Evolutionary conservation across 108 stramenopile species (phyloP).

Genomic region (Cyclostephanos invisitatus): DNA sequence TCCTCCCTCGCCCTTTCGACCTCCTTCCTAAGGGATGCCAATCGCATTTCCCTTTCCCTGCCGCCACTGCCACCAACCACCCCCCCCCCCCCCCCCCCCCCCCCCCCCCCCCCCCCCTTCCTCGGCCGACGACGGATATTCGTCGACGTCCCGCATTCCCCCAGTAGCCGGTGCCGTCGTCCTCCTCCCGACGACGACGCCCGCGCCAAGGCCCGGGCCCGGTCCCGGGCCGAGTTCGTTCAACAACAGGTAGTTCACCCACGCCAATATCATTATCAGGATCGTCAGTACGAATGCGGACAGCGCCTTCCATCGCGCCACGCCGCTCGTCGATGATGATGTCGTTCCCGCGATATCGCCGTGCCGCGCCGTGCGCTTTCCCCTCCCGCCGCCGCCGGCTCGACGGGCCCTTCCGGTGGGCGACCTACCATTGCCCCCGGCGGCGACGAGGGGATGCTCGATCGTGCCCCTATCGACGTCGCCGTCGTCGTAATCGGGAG

Average conservation of each 20-base stretch:
- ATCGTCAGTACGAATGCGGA: conserved; percentile 4
- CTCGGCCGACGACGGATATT: too few relatives aligned
- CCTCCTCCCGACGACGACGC: too few relatives aligned
- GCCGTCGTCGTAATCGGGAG: background rate
- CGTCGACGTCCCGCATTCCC: background rate
- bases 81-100: background rate
- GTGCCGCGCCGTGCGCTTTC: too few relatives aligned
- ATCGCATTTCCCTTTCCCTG: background rate
- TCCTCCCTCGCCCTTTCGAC: conserved; percentile 2
- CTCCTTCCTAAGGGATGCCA: conserved; percentile 3
- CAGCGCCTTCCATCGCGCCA: conserved; percentile 8
- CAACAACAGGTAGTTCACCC: conserved; percentile 26
- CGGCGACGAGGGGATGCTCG: too few relatives aligned
- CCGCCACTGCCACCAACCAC: conserved; percentile 1
- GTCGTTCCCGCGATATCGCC: background rate
- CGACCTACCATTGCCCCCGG: too few relatives aligned
- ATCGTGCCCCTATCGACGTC: too few relatives aligned
- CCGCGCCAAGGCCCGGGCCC: too few relatives aligned
- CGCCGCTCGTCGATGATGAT: background rate
- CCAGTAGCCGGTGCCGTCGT: too few relatives aligned
- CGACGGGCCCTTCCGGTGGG: too few relatives aligned
- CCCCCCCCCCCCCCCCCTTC: background rate
- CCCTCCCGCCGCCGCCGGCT: too few relatives aligned
- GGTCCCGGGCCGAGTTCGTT: conserved; percentile 3
- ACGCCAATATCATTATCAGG: conserved; percentile 1